These are phyloP conservation scores for Volutella citrinella DNA, from an alignment of 2,329 filamentous ascomycete genomes.

Conservation along the genomic window DNA sequence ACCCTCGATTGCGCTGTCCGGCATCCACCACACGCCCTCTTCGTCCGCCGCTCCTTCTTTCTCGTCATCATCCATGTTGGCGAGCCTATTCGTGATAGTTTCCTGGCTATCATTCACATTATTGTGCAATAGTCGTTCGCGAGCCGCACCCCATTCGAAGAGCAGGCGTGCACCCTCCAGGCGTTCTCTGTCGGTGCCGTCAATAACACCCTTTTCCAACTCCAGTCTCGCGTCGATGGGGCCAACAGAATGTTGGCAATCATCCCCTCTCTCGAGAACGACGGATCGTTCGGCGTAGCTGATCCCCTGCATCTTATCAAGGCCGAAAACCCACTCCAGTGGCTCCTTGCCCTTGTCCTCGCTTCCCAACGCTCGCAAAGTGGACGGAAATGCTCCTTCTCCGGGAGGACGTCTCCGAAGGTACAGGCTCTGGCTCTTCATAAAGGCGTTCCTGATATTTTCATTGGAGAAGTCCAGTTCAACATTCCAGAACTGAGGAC, in stretches of 20 bases:
- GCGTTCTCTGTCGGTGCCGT: conserved; percentile 37
- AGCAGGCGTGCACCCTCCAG: conserved; percentile 50
- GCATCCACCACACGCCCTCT: conserved; percentile 51
- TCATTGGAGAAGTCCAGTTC: conserved; percentile 71
- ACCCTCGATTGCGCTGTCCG: conserved; percentile 52
- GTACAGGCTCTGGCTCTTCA: conserved; percentile 67
- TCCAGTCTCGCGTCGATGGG: conserved; percentile 70
- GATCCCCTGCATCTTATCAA: conserved; percentile 52
- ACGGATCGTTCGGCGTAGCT: conserved; percentile 65
- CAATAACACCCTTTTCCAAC: conserved; percentile 50
- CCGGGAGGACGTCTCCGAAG: conserved; percentile 68
- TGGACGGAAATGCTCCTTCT: conserved; percentile 69
- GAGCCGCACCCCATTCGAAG: conserved; percentile 55
- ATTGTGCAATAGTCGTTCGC: conserved; percentile 31
- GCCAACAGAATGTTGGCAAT: conserved; percentile 46
- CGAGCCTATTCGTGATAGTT: conserved; percentile 28
- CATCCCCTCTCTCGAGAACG: conserved; percentile 52
- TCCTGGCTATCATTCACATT: conserved; percentile 32
- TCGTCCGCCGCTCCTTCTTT: conserved; percentile 19
- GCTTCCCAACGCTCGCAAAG: conserved; percentile 67
- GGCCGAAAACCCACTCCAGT: conserved; percentile 72
- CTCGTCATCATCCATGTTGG: conserved; percentile 18
- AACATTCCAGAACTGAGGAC: conserved; percentile 75
- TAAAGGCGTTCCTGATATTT: conserved; percentile 59
- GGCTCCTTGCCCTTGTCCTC: conserved; percentile 37